Evolutionary conservation across 202 grass and related monocot species (phyloP), one percentile per base, ranked within the genome.

Genomic region (Hordeum pubiflorum): DNA sequence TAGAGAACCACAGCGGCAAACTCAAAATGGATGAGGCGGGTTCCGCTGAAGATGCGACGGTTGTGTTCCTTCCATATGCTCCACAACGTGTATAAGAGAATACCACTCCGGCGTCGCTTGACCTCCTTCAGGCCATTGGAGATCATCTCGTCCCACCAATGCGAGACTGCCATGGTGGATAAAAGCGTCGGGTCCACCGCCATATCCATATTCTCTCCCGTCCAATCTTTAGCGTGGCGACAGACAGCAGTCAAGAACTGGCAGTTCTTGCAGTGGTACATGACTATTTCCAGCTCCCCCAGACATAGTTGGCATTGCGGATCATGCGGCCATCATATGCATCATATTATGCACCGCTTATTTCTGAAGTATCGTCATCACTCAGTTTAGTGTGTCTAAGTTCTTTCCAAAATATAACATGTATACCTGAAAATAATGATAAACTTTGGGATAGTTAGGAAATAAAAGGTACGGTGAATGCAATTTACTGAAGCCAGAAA

Each of bases 361-460:
- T 60, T 11, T 52, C 3, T 75, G 20, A 52, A 74, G n/a, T 4
- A 59, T 58, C 2, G 24, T 69, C 7, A 4, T 78, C 54, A 64
- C 14, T 82, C 40, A 6, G 12, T 82, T 63, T 56, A 77, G 43
- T 66, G 41, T 36, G 9, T 24, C 24, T 82, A 63, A 65, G 23
- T 22, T 56, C 13, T 7, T 82, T 40, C 56, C 13, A 82, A 61
- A 43, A 63, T 77, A 71, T 55, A 64, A n/a, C 61, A 68, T 48
- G 2, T 69, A 26, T 52, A 39, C 61, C 2, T 76, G 65, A 18
- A 71, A 43, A 61, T 3, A 77, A 33, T 2, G n/a, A 70, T 40
- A 13, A 44, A 70, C 3, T 69, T 70, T 21, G 14, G 41, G 13
- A 10, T 63, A 72, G 22, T 12, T 63, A 8, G n/a, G 37, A 32